Percentiles rank a stretch among this genome's conserved stretches.
These are phyloP conservation scores for Mycena vulgaris DNA, from an alignment of 768 basidiomycete species.

Conservation along the genomic window DNA sequence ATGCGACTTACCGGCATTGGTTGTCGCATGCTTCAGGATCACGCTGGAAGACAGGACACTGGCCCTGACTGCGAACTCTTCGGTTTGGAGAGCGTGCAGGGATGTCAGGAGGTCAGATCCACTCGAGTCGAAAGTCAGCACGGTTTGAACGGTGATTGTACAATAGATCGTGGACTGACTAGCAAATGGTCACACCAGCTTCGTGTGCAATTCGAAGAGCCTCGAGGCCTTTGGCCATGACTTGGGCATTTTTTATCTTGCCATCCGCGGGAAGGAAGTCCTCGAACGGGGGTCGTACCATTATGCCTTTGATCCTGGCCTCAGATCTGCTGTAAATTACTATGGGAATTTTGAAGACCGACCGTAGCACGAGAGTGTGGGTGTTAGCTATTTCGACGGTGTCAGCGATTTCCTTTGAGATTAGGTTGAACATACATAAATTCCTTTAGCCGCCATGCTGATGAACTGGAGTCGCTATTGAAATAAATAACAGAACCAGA, in stretches of 20 bases:
- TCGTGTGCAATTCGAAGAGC: conserved; percentile 59
- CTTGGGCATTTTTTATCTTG: conserved; percentile 57
- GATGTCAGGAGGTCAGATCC: conserved; percentile 52
- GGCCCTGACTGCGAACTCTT: conserved; percentile 57
- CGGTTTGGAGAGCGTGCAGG: conserved; percentile 64
- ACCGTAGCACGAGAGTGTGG: conserved; percentile 59
- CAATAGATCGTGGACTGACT: conserved; percentile 44
- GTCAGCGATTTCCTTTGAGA: background rate
- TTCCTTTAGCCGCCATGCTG: conserved; percentile 58
- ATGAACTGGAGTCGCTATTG: background rate
- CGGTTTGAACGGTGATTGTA: no score
- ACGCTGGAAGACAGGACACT: conserved; percentile 49
- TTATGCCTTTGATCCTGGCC: conserved; percentile 44
- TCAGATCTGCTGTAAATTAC: background rate
- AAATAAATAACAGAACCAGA: background rate
- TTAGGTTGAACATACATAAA: conserved; percentile 46
- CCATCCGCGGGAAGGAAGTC: conserved; percentile 55
- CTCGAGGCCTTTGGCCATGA: conserved; percentile 57
- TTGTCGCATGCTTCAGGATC: conserved; percentile 59
- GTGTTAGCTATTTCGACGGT: conserved; percentile 47
- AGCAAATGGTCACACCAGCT: conserved; percentile 58
- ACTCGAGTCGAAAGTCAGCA: conserved; percentile 13
- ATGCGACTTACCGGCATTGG: conserved; percentile 50
- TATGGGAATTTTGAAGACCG: background rate
- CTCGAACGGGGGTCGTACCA: conserved; percentile 59